Evolutionary conservation across 2,329 filamentous ascomycete species (phyloP), one percentile per base, ranked within the genome.

Genomic region (Fusarium verrucosum): DNA sequence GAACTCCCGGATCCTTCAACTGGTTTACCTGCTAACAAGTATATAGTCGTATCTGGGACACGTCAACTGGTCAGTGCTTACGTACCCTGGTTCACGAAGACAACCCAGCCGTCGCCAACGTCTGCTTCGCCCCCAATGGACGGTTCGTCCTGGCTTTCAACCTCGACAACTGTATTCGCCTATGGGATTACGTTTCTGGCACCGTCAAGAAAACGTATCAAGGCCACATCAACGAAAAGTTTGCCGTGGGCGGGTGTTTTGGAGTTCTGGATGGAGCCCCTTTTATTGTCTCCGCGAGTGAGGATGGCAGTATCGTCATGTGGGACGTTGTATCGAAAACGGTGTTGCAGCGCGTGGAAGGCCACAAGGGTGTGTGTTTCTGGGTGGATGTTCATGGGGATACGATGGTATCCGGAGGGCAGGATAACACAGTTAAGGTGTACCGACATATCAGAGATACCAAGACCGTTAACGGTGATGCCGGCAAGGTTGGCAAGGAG

Each of bases 191-290:
- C 74, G 90, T 96, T 10, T 88, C 92, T 33, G 94, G 94, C 9
- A 88, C 89, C 25, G 95, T 95, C 69, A 90, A 97, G 72, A 99
- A 99, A 83, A 99, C 95, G 14, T 99, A 98, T 77, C 93, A 97
- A 75, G 95, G 95, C 1, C 95, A 98, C 73, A 80, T 82, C 51
- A 99, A 99, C 75, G 83, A 87, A 51, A 89, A 89, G 61, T 98
- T 91, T 77, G 94, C 92, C 66, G 83, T 98, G n/a, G 87, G 87
- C 4, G 92, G 93, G 5, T 89, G 89, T 36, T 97, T 98, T 73
- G 94, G 92, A 13, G 83, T 86, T 50, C 70, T 78, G 38, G 78
- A 71, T 13, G 74, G 71, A 5, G 70, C 74, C 22, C 73, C 82
- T 0, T 96, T 96, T 70, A 86, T 94, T 16, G 91, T 89, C 0